Conservation (phyloP, 192 early-diverging fungal genomes). For the Coemansia sp. region DNA sequence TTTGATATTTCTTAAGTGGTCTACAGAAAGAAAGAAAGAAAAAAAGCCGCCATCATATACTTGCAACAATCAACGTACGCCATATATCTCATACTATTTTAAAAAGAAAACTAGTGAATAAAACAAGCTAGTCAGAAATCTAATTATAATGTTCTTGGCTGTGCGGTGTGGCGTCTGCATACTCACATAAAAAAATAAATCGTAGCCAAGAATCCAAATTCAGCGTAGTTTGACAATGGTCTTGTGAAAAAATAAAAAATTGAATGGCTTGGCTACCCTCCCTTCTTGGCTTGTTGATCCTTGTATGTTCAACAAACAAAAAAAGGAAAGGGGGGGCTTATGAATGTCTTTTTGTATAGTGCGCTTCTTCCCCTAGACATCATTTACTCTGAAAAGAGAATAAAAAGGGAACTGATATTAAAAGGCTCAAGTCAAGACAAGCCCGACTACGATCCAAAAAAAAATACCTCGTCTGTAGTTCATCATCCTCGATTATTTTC, state of each 20-base stretch:
- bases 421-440: neutral
- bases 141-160: slow-evolving; percentile 3
- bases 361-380: neutral
- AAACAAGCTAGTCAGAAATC: neutral
- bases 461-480: neutral
- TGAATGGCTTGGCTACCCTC: neutral
- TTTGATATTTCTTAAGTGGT: neutral
- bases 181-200: neutral
- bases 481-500: neutral
- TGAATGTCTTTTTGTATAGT: slow-evolving; percentile 1
- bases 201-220: neutral
- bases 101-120: neutral
- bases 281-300: neutral
- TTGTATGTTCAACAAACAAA: neutral
- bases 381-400: no score
- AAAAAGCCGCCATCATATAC: neutral
- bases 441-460: neutral
- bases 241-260: neutral
- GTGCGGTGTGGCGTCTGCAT: neutral
- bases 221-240: neutral
- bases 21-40: neutral
- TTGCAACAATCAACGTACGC: neutral
- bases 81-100: neutral
- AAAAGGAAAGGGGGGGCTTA: neutral
- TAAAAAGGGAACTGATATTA: neutral